These are phyloP conservation scores for Fagus sylvatica DNA, from an alignment of 306 rosid genomes.

Conservation along the genomic window DNA sequence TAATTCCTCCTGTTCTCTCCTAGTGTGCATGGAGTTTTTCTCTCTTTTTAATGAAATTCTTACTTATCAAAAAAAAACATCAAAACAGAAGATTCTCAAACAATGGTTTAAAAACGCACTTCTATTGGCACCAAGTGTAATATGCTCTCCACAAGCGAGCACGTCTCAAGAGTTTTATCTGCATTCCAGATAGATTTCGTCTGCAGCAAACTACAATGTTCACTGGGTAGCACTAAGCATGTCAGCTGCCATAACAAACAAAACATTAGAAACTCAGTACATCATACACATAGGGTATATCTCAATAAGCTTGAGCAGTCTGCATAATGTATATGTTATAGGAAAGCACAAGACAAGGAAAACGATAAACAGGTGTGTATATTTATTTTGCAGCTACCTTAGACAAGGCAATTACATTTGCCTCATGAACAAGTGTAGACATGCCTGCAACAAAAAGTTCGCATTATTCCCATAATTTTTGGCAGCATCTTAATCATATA, in stretches of 20 bases:
- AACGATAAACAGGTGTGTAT: neutral
- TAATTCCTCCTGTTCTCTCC: too few relatives aligned
- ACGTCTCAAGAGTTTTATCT: constrained; percentile 54
- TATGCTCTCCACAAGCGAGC: constrained; percentile 83
- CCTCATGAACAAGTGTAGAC: constrained; percentile 54
- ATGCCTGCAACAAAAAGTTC: constrained; percentile 49
- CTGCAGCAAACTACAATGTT: constrained; percentile 62
- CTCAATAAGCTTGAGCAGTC: constrained; percentile 25
- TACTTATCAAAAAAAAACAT: neutral
- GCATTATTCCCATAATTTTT: constrained; percentile 15
- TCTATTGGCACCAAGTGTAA: constrained; percentile 88
- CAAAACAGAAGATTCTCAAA: neutral
- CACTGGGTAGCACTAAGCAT: constrained; percentile 74
- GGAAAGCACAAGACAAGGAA: constrained; percentile 15
- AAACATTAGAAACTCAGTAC: constrained; percentile 22
- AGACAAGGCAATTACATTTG: constrained; percentile 73
- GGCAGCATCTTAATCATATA: constrained; percentile 2
- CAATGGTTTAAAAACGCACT: constrained; percentile 41
- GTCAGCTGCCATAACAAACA: constrained; percentile 65
- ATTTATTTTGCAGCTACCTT: constrained; percentile 44
- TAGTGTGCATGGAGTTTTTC: too few relatives aligned
- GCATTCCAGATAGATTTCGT: constrained; percentile 87
- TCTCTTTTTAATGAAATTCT: too few relatives aligned
- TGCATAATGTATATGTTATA: constrained; percentile 12
- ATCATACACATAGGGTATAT: constrained; percentile 17